Conservation (phyloP, 2,329 filamentous ascomycete species). For the Diplodia mutila region DNA sequence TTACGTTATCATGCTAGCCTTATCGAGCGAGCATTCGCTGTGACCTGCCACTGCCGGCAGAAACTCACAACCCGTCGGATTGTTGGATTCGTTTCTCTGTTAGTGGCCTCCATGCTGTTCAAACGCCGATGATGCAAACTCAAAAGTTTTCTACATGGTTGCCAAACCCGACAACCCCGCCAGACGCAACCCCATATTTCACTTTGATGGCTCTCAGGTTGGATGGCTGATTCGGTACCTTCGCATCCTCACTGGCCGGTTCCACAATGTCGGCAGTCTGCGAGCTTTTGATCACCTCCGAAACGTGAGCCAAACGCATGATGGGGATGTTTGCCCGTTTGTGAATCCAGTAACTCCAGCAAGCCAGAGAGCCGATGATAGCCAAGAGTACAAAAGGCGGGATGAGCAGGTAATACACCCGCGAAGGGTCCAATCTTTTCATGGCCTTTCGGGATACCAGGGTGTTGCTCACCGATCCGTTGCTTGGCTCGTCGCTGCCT, state of each 20-base stretch:
- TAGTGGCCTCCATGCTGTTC: not conserved
- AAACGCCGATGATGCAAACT: not conserved
- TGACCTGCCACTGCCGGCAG: conserved; percentile 10
- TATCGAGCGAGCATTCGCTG: not conserved
- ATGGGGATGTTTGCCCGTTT: not conserved
- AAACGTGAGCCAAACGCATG: conserved; percentile 10
- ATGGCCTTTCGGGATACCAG: not conserved
- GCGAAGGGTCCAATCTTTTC: not conserved
- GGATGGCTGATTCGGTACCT: not conserved
- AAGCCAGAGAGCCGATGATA: not conserved
- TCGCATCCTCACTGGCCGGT: not conserved
- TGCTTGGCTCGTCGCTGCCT: not conserved
- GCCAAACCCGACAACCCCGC: not conserved
- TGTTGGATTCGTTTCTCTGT: not conserved
- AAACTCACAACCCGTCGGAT: not conserved
- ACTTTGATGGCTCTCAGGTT: not conserved
- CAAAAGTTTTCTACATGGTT: not conserved
- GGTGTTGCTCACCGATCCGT: not conserved
- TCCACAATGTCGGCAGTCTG: conserved; percentile 5
- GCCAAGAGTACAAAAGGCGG: not conserved
- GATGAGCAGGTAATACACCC: conserved; percentile 3
- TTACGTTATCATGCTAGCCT: not conserved
- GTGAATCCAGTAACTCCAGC: conserved; percentile 10
- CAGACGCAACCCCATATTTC: not conserved
- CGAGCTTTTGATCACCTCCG: conserved; percentile 11